Base-by-base conservation (phyloP, 2,329 filamentous ascomycete species). In the Fusarium scirpi region DNA sequence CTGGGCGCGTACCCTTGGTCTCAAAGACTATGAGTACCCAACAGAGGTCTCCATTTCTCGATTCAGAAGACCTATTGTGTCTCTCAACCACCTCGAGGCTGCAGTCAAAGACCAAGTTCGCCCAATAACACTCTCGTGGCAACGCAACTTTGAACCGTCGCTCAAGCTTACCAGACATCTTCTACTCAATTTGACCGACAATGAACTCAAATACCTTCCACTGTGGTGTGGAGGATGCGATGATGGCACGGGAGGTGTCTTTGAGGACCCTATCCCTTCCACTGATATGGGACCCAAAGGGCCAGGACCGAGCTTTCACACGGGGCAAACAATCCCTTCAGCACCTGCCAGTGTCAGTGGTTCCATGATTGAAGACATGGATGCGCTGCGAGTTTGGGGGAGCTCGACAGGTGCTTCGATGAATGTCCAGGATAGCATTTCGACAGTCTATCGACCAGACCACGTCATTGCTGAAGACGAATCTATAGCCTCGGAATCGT, bases 131-230 rank as follows among this genome's bases (percentile, higher is more conserved):
- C 58, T 66, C 1, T 67, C 69, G 11, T 79, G 80, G 4, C 73
- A 72, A 2, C 65, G 68, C 11, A 76, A 78, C 6, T 71, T 80
- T 15, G 78, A 81, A 29, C 77, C 81, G 5, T 73, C 76, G 2
- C 75, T 82, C 27, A 75, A 74, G 16, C 67, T 82, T 5, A 83
- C 81, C 1, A 77, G 79, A 5, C 84, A 87, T 68, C 67, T 87
- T 25, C 76, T 90, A 0, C 81, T 90, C 1, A 84, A 82, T 8
- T 81, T 92, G 3, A 78, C 80, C 1, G 83, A 87, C 6, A 80
- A 86, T 3, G 90, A 92, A 78, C 84, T 87, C 69, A 86, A 86
- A 60, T 92, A 85, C 67, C 81, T 92, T 5, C 90, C 90, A 0
- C 80, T 91, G 6, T 92, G 89, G 89, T 89, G 89, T 1, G 89